A percentile compares a stretch with the other conserved stretches of the same genome.
Evolutionary conservation across 495 filamentous ascomycete genomes (phyloP).

Genomic region (Tuber aestivum): DNA sequence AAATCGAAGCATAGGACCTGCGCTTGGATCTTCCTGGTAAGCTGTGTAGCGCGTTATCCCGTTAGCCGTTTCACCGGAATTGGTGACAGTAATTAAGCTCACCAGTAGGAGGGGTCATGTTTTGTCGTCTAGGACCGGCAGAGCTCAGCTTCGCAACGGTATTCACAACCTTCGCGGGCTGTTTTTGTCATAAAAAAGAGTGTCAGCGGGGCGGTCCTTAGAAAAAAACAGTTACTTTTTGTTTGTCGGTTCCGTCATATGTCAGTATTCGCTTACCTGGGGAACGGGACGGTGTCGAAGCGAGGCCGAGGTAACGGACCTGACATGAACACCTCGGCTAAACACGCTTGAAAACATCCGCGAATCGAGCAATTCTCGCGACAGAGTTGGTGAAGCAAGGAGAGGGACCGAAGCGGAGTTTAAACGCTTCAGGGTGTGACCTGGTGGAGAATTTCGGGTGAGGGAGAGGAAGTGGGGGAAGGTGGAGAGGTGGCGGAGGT

Average conservation of each 20-base stretch:
- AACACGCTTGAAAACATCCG: constrained; percentile 40
- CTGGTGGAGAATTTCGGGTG: neutral
- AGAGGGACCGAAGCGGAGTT: constrained; percentile 4
- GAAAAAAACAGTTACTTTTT: neutral
- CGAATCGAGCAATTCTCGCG: constrained; percentile 1
- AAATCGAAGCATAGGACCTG: constrained; percentile 90
- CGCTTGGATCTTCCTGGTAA: constrained; percentile 85
- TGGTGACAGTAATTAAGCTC: neutral
- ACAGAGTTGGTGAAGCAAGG: neutral
- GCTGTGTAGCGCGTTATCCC: constrained; percentile 49
- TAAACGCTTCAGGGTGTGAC: neutral
- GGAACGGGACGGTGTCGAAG: constrained; percentile 26
- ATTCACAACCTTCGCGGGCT: constrained; percentile 19
- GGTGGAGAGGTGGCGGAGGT: neutral
- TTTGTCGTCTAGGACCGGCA: constrained; percentile 9
- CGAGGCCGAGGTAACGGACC: constrained; percentile 40
- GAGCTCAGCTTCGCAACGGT: neutral
- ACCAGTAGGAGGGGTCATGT: constrained; percentile 8
- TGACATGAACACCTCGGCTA: constrained; percentile 37
- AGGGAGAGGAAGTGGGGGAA: neutral
- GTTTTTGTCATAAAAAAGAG: constrained; percentile 17
- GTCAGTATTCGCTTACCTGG: constrained; percentile 24
- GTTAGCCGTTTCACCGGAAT: constrained; percentile 6
- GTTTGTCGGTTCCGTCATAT: constrained; percentile 18
- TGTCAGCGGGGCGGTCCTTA: constrained; percentile 18